Percentiles rank a stretch among this genome's conserved stretches.
Conservation (phyloP, 495 filamentous ascomycete species). For the Diplogelasinospora grovesii region DNA sequence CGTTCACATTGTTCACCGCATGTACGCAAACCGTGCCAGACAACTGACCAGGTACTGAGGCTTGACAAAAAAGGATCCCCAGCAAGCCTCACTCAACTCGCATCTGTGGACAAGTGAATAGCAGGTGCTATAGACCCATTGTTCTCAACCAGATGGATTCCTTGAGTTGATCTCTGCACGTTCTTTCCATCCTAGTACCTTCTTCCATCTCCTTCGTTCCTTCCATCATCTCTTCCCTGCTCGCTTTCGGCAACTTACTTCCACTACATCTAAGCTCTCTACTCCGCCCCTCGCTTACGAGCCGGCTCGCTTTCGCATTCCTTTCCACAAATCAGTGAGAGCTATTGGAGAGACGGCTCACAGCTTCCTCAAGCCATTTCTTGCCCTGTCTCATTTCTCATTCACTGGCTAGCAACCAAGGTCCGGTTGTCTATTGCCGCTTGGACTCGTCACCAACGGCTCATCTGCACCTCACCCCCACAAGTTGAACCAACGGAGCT, state of each 20-base stretch:
- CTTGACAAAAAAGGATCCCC: no score
- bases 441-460: not conserved
- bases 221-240: not conserved
- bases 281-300: not conserved
- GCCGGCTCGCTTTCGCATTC: slow-evolving; percentile 3
- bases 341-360: not conserved
- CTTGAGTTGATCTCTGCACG: no score
- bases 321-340: slow-evolving; percentile 6
- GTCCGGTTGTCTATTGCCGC: no score
- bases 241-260: no score
- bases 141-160: no score
- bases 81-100: no score
- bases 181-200: not conserved
- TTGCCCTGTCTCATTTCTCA: not conserved
- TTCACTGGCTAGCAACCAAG: not conserved
- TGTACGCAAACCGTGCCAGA: no score
- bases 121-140: no score
- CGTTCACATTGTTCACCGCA: no score
- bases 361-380: not conserved
- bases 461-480: not conserved
- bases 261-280: not conserved
- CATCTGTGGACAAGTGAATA: no score
- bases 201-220: not conserved
- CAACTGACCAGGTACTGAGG: no score
- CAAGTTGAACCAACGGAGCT: not conserved